These are phyloP conservation scores for Phytophthora cajani DNA, from an alignment of 352 stramenopile species.

Conservation along the genomic window DNA sequence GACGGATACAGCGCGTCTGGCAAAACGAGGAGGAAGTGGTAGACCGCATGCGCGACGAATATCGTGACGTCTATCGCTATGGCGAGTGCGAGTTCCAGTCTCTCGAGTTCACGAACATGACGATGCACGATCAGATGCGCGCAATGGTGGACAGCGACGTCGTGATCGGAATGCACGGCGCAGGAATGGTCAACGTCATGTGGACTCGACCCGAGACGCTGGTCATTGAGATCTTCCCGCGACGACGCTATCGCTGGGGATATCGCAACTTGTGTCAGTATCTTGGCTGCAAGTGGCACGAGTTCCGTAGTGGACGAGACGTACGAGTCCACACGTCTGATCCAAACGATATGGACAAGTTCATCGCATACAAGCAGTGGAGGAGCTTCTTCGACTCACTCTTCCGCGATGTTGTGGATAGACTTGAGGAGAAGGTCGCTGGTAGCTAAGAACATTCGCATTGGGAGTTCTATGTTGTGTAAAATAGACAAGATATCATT, in stretches of 20 bases:
- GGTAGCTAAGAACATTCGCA: neutral
- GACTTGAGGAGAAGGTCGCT: slow-evolving; percentile 13
- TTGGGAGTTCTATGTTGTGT: neutral
- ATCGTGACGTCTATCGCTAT: slow-evolving; percentile 35
- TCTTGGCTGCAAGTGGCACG: slow-evolving; percentile 65
- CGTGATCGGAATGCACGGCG: slow-evolving; percentile 81
- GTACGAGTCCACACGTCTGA: slow-evolving; percentile 30
- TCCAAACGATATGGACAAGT: slow-evolving; percentile 58
- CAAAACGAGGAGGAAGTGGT: slow-evolving; percentile 62
- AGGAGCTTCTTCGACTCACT: slow-evolving; percentile 57
- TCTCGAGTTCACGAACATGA: slow-evolving; percentile 65
- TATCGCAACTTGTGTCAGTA: slow-evolving; percentile 80
- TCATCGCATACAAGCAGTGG: slow-evolving; percentile 56
- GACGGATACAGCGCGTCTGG: slow-evolving; percentile 61
- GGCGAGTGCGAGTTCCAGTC: slow-evolving; percentile 49
- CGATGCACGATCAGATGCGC: slow-evolving; percentile 64
- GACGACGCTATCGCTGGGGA: slow-evolving; percentile 53
- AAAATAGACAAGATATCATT: slow-evolving; percentile 21
- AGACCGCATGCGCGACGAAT: slow-evolving; percentile 44
- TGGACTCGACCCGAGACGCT: slow-evolving; percentile 59
- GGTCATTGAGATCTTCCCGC: slow-evolving; percentile 76
- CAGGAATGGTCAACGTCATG: slow-evolving; percentile 77
- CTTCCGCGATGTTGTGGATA: slow-evolving; percentile 30
- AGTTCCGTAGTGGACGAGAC: slow-evolving; percentile 49
- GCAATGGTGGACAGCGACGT: slow-evolving; percentile 66